These are phyloP conservation scores for Aureobasidium pullulans DNA, from an alignment of 2,329 filamentous ascomycete genomes.

Conservation along the genomic window DNA sequence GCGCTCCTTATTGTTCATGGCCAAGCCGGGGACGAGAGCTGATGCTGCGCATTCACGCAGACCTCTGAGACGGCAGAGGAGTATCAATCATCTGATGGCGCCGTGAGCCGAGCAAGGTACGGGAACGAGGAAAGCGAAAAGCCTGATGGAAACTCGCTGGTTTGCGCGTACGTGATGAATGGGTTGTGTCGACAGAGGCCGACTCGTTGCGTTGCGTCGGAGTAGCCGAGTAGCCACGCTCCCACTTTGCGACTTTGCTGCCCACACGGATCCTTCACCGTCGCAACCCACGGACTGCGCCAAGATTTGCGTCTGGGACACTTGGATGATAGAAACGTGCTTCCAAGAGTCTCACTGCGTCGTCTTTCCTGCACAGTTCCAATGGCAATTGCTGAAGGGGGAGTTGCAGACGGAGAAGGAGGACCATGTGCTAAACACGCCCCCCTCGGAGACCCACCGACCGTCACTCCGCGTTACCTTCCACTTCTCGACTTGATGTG, in stretches of 20 bases:
- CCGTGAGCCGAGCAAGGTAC: neutral
- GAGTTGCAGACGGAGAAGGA: no score
- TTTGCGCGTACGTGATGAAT: conserved; percentile 17
- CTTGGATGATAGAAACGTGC: no score
- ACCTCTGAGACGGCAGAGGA: conserved; percentile 4
- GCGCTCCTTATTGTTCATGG: conserved; percentile 14
- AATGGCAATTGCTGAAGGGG: no score
- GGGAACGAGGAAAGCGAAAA: neutral
- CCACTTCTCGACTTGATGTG: no score
- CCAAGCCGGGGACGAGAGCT: conserved; percentile 7
- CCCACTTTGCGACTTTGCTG: neutral
- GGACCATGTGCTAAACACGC: no score
- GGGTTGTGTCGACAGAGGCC: conserved; percentile 22
- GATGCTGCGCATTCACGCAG: conserved; percentile 11
- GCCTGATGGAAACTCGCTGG: conserved; percentile 8
- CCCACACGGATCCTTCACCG: neutral
- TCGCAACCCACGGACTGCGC: no score
- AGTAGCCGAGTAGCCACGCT: neutral
- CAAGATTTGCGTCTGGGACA: no score
- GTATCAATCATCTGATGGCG: conserved; percentile 7
- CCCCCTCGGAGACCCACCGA: no score
- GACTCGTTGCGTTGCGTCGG: neutral
- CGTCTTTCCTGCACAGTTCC: no score
- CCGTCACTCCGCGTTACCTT: no score
- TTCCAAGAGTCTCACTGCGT: no score